These are phyloP conservation scores for Chenopodium quinoa DNA, from an alignment of 148 eudicot species.

Conservation along the genomic window DNA sequence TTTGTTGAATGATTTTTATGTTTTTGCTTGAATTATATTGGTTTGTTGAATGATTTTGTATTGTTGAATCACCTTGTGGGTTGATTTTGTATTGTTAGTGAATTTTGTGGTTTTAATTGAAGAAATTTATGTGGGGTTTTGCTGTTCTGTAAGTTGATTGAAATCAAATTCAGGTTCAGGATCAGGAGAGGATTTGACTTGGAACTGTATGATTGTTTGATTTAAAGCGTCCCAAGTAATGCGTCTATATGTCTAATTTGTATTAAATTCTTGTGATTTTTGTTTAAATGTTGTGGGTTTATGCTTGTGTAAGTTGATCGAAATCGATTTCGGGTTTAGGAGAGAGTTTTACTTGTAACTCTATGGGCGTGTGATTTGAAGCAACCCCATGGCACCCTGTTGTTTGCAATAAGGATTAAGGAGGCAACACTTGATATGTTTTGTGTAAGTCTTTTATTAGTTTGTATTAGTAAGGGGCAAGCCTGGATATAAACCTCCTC, in stretches of 20 bases:
- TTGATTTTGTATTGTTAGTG: neutral
- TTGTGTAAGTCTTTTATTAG: too few relatives aligned
- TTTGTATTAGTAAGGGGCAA: too few relatives aligned
- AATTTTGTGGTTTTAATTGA: neutral
- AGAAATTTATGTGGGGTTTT: neutral
- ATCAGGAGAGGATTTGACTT: neutral
- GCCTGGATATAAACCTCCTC: too few relatives aligned
- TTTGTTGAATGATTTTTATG: neutral
- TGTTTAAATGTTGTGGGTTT: neutral
- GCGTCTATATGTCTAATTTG: too few relatives aligned
- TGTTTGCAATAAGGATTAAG: neutral
- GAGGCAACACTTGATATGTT: too few relatives aligned
- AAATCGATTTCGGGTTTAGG: neutral
- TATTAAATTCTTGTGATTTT: neutral
- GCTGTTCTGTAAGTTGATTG: neutral
- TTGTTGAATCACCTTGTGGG: neutral
- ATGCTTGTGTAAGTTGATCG: neutral
- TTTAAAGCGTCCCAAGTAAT: neutral
- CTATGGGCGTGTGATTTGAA: neutral
- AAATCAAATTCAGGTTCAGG: neutral
- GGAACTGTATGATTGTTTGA: neutral
- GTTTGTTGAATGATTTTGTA: neutral
- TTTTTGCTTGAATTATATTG: neutral
- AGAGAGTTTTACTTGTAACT: neutral
- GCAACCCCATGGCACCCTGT: neutral